A percentile compares a stretch with the other conserved stretches of the same genome.
phyloP scores from a whole-genome alignment of 2,329 filamentous ascomycete species.

The Fusarium sp. region DNA sequence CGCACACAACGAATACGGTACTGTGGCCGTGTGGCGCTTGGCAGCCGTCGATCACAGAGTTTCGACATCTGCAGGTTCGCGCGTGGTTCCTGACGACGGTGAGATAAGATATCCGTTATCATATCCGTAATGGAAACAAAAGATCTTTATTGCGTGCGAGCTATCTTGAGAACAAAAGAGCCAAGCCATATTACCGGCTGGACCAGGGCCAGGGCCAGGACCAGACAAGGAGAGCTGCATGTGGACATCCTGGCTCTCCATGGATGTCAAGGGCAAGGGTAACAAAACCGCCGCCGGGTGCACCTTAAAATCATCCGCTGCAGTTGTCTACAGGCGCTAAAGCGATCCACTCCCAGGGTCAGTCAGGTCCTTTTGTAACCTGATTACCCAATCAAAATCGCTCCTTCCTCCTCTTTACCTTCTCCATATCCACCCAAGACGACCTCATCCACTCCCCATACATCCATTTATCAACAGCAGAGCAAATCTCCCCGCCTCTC shows the following conservation, averaged over 20 bases:
- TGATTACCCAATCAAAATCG: conserved; percentile 17
- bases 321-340: conserved; percentile 41
- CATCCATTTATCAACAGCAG: conserved; percentile 36
- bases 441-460: conserved; percentile 36
- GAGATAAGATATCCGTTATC: conserved; percentile 43
- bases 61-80: conserved; percentile 28
- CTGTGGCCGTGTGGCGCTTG: not conserved
- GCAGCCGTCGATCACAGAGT: conserved; percentile 20
- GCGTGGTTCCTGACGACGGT: conserved; percentile 26
- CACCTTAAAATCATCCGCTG: conserved; percentile 47
- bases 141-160: conserved; percentile 39
- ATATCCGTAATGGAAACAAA: conserved; percentile 43
- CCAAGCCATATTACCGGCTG: conserved; percentile 18
- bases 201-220: not conserved
- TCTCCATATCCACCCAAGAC: conserved; percentile 27
- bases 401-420: conserved; percentile 15
- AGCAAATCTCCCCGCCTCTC: conserved; percentile 35
- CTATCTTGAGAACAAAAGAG: conserved; percentile 37
- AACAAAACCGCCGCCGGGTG: conserved; percentile 44
- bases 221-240: conserved; percentile 29
- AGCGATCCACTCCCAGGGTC: conserved; percentile 44
- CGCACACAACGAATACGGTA: not conserved
- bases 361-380: conserved; percentile 43
- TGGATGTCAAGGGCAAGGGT: conserved; percentile 21
- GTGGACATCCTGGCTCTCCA: not conserved